Base-by-base conservation (phyloP, 352 stramenopile species). In the Phytophthora capsici region DNA sequence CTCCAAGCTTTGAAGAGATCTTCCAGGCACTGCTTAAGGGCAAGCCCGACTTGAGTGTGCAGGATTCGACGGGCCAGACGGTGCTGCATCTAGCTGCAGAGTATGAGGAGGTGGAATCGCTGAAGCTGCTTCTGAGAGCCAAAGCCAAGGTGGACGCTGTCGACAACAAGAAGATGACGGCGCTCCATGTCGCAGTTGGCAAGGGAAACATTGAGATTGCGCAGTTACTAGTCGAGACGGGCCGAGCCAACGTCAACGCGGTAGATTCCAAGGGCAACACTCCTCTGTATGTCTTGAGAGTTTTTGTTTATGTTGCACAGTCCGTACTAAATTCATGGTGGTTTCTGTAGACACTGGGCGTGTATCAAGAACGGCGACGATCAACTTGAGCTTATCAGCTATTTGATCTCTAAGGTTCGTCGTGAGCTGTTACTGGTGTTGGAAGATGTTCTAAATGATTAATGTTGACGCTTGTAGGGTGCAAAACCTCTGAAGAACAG, bases 81-180 rank as follows among this genome's bases (percentile, higher is more conserved):
- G 65, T 82, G 14, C 63, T 93, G 6, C 85, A 93, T 64, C 66
- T 93, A 19, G 81, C 81, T 43, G 72, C 57, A 90, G 85, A 91
- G 49, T 93, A 90, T 41, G 82, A 90, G 50, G 73, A 86, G 19
- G 44, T 66, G 5, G 82, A 90, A 61, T 78, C 77, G 7, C 45
- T 91, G 34, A 75, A 90, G 63, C 59, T 91, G 46, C 51, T 93
- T 13, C 65, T 93, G 14, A 63, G 69, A 14, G 66, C 77, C 3
- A 93, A 90, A 32, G 64, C 73, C 2, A 91, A 90, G 45, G 74
- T 90, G 22, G 82, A 93, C 54, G 78, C 74, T 14, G 49, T 64
- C 2, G 85, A 93, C 51, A 63, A 65, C 12, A 90, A 91, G 65
- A 89, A 88, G 53, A 93, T 93, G 85, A 93, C 82, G 3, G 73